Evolutionary conservation across 768 basidiomycete species (phyloP).

Genomic region (Collybiopsis confluens): DNA sequence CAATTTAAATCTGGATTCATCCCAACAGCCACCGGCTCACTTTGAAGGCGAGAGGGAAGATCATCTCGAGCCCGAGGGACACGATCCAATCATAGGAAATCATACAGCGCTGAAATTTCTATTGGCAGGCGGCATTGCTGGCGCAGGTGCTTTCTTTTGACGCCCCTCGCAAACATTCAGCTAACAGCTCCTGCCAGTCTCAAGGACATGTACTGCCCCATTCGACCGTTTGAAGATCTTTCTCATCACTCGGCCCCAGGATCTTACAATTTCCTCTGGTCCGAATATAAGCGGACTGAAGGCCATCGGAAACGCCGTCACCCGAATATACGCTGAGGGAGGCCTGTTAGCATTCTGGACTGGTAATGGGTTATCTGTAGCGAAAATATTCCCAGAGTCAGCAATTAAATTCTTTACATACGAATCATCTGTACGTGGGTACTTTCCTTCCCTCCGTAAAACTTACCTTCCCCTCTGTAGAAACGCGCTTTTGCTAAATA

Average conservation of each 20-base stretch:
- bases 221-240: conserved; percentile 97
- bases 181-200: conserved; percentile 49
- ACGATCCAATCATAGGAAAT: conserved; percentile 58
- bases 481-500: conserved; percentile 94
- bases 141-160: conserved; percentile 57
- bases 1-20: neutral
- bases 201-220: conserved; percentile 93
- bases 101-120: conserved; percentile 84
- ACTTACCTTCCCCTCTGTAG: conserved; percentile 33
- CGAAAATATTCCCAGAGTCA: conserved; percentile 96
- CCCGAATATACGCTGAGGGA: conserved; percentile 84
- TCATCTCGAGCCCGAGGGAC: conserved; percentile 54
- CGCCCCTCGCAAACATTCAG: neutral
- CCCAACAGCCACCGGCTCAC: conserved; percentile 10
- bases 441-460: conserved; percentile 9
- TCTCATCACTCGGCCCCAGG: conserved; percentile 84
- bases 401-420: conserved; percentile 98
- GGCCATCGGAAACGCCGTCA: conserved; percentile 67
- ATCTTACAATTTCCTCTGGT: conserved; percentile 53
- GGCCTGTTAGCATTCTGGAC: conserved; percentile 94
- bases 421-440: conserved; percentile 76
- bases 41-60: conserved; percentile 32
- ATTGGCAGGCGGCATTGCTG: conserved; percentile 90
- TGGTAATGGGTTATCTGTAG: conserved; percentile 91
- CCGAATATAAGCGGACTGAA: conserved; percentile 50